Evolutionary conservation across 495 filamentous ascomycete species (phyloP), one percentile per base, ranked within the genome.

Genomic region (Parmelia sp.): DNA sequence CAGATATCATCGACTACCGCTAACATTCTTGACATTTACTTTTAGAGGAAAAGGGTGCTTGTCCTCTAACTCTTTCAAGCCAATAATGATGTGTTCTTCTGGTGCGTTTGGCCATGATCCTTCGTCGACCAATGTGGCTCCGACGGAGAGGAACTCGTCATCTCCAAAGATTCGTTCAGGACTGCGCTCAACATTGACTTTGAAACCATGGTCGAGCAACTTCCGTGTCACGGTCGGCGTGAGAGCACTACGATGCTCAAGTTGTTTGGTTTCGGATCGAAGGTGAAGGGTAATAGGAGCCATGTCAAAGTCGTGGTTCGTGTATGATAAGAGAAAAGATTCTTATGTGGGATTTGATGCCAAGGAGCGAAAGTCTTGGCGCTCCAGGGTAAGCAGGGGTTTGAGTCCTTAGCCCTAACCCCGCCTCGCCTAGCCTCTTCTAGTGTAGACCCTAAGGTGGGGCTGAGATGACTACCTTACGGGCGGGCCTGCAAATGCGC

Each of bases 61-160:
- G 71, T 95, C 91, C 10, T 90, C 90, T 21, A 97, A 82, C 79
- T 97, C 94, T 83, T 98, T 98, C 57, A 98, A 81, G 44, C 94
- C 93, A 65, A 97, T 81, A 14, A 68, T 90, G 71, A 91, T 90
- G 71, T 92, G 84, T 63, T 91, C 85, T 67, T 81, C 78, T 29
- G 94, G 91, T 0, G 86, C 90, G 71, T 82, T 79, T 69, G 79
- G 80, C 93, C 94, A 97, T 56, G 85, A 90, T 36, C 89, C 87
- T 70, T 90, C 87, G 21, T 86, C 84, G 8, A 96, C 89, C n/a
- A 97, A 79, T 6, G 78, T 86, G 33, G 86, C 88, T 37, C 91
- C 92, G 25, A 85, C 79, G 2, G 55, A 35, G 42, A 71, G 75
- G 72, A 84, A 87, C 72, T 87, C 85, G 59, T 78, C 74, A 63